Evolutionary conservation across 495 filamentous ascomycete species (phyloP).

Genomic region (Amorphotheca resinae): DNA sequence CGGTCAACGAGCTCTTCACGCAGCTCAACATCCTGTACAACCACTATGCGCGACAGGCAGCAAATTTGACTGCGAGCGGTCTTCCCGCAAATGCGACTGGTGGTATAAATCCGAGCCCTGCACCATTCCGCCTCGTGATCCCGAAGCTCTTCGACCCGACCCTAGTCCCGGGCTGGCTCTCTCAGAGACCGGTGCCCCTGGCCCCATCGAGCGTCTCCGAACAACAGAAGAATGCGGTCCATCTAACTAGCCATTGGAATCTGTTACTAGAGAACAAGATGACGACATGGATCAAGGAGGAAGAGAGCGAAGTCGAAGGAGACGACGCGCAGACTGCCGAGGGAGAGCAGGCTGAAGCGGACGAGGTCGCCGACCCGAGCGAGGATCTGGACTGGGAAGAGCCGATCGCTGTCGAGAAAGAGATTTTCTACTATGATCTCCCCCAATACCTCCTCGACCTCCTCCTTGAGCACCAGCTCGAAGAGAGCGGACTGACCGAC

Average conservation of each 20-base stretch:
- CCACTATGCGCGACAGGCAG: conserved; percentile 22
- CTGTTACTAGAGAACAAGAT: conserved; percentile 7
- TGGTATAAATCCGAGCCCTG: neutral
- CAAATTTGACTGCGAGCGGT: conserved; percentile 10
- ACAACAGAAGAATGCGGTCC: conserved; percentile 17
- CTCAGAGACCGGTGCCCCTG: conserved; percentile 9
- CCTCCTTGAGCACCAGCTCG: conserved; percentile 16
- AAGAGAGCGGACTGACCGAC: conserved; percentile 12
- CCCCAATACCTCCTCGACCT: conserved; percentile 10
- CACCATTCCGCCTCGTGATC: conserved; percentile 29
- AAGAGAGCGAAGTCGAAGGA: neutral
- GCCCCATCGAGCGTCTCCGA: conserved; percentile 17
- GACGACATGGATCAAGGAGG: conserved; percentile 5
- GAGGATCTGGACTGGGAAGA: neutral
- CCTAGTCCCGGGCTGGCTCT: conserved; percentile 30
- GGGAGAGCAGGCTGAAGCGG: neutral
- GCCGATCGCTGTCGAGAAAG: conserved; percentile 2
- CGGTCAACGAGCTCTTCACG: conserved; percentile 23
- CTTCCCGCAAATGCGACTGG: neutral
- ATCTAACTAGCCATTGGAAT: conserved; percentile 16
- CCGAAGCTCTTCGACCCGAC: conserved; percentile 33
- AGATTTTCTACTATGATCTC: conserved; percentile 15
- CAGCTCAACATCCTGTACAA: conserved; percentile 31
- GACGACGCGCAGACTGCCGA: neutral
- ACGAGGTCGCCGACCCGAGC: neutral